These are phyloP conservation scores for Saprolegnia diclina DNA, from an alignment of 352 stramenopile species.

Conservation along the genomic window DNA sequence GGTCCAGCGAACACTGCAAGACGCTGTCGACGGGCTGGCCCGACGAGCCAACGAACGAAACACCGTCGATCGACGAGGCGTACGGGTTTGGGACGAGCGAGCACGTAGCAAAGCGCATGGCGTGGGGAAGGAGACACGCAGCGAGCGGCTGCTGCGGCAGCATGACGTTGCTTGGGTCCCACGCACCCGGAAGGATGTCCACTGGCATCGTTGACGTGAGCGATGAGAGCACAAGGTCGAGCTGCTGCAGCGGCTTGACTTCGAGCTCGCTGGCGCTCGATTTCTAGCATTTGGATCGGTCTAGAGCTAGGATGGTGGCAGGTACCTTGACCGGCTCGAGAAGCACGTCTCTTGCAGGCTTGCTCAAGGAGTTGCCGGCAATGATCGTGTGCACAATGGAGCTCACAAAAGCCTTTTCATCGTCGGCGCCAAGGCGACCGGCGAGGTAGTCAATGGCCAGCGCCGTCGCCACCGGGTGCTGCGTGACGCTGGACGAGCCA, in stretches of 20 bases:
- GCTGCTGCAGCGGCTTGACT: constrained; percentile 51
- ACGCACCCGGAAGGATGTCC: constrained; percentile 85
- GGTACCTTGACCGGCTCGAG: not conserved
- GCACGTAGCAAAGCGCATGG: constrained; percentile 68
- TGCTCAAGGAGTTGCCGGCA: constrained; percentile 51
- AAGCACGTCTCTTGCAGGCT: constrained; percentile 15
- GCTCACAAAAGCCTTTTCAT: constrained; percentile 53
- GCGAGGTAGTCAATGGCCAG: constrained; percentile 74
- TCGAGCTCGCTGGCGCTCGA: constrained; percentile 39
- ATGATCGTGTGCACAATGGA: constrained; percentile 73
- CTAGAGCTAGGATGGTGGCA: not conserved
- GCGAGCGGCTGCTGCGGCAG: constrained; percentile 95
- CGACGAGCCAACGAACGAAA: constrained; percentile 78
- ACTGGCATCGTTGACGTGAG: constrained; percentile 80
- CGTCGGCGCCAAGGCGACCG: constrained; percentile 46
- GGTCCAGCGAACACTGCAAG: constrained; percentile 46
- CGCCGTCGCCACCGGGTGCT: constrained; percentile 47
- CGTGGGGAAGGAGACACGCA: constrained; percentile 86
- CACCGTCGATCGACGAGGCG: constrained; percentile 53
- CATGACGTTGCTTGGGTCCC: constrained; percentile 84
- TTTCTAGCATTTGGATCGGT: constrained; percentile 39
- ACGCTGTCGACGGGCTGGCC: constrained; percentile 87
- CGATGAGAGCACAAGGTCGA: constrained; percentile 66
- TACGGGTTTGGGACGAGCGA: constrained; percentile 93
- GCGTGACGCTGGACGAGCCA: constrained; percentile 34